Base-by-base conservation (phyloP, 257 asterid genomes). In the Fraxinus anomala region DNA sequence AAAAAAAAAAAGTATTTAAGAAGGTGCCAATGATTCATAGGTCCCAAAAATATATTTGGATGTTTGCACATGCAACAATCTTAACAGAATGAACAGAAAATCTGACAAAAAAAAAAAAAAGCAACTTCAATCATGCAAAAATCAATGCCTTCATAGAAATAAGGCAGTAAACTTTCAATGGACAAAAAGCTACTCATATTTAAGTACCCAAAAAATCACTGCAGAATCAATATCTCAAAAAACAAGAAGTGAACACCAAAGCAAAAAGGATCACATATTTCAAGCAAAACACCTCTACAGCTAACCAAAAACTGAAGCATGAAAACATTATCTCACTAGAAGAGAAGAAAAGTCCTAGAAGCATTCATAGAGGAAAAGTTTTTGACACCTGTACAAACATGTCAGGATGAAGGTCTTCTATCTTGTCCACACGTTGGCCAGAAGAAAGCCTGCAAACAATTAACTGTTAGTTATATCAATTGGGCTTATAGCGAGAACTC, bases 341-440 rank as follows among this genome's bases (percentile, higher is more conserved):
- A 36, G 30, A 17, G 11, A 44, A 13, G 54, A 44, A 28, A 31
- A 10, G 14, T 51, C 26, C 44, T 16, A 26, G 34, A 42, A 81
- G 73, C 31, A 63, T 11, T 72, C 63, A 42, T 24, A 19, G 47
- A 66, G 65, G 65, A 23, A 68, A 68, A 68, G 68, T 26, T 33
- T 49, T 21, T 23, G 17, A 28, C 99, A 28, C 99, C 98, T 92
- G 90, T 33, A 96, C 89, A 73, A 54, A 87, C 96, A 89, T 90
- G 83, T 89, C 84, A 68, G 96, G 96, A 73, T 74, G 88, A 73
- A 95, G 88, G 79, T 95, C 99, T 68, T 90, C 91, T 75, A 93
- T 82, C 61, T 80, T 84, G 82, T 84, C 89, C 80, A 88, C 85
- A 73, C 42, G 92, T 70, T 73, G 84, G 47, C 26, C 75, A 76